Evolutionary conservation across 805 yeast species (phyloP), one percentile per base, ranked within the genome.

Genomic region (Teunomyces kruisii): DNA sequence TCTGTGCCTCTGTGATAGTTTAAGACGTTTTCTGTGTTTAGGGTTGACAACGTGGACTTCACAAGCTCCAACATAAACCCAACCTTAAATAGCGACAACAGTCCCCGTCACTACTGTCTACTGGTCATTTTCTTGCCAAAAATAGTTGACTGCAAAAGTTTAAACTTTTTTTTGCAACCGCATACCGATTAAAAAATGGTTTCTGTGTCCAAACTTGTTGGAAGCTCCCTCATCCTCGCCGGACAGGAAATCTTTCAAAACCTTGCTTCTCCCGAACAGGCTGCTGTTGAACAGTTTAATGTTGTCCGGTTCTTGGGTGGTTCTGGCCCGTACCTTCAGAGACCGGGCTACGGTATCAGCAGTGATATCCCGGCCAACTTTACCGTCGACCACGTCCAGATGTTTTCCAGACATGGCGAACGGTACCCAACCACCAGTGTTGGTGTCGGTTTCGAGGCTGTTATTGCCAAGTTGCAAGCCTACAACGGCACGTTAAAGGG

Each of bases 371-470:
- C 64, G 46, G 67, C 61, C 6, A 68, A 68, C 36, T 83, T 87
- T 61, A 55, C 62, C 6, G 68, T 83, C 44, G 79, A 79, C 52
- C 92, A 86, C 61, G 88, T 85, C 7, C 89, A 84, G 52, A 64
- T 86, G 16, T 65, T 84, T 42, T 81, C 83, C 53, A 76, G 96
- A 57, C 95, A 88, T 57, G 95, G 92, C 16, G 94, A 87, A 61
- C 70, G 96, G 52, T 86, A 72, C 56, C 72, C 75, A 5, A 58
- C 70, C n/a, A 54, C 51, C 27, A 47, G 59, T 22, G 55, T 48
- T 24, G 74, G 74, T 6, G 54, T 51, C 35, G 17, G 33, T 9
- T 58, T 59, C 33, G 67, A 68, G 46, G 55, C 56, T 7, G 46
- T 68, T 22, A 48, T 53, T 51, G 32, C 48, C 9, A 63, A 63